These are phyloP conservation scores for Fusarium devonianum DNA, from an alignment of 2,329 filamentous ascomycete species.

Conservation along the genomic window DNA sequence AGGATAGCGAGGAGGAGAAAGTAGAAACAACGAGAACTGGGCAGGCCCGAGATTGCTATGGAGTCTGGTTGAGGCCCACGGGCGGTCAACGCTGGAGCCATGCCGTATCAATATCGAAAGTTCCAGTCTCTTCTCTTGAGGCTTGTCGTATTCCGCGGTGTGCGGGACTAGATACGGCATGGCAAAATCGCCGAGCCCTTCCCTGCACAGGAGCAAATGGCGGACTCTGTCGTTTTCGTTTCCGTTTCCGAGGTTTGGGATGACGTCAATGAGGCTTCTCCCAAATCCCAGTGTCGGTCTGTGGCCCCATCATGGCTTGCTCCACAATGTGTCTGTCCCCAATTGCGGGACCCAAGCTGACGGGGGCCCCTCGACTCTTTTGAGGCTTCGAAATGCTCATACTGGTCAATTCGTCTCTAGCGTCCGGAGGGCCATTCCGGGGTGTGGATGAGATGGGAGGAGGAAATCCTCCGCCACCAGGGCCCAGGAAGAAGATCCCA, in stretches of 20 bases:
- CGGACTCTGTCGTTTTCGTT: too few relatives aligned
- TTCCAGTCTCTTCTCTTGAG: too few relatives aligned
- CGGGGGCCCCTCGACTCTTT: conserved; percentile 2
- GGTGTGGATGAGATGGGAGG: conserved; percentile 9
- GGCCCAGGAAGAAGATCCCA: neutral
- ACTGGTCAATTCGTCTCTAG: neutral
- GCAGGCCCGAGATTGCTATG: neutral
- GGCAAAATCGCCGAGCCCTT: too few relatives aligned
- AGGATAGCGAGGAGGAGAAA: too few relatives aligned
- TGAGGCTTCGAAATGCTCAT: too few relatives aligned
- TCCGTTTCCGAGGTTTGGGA: neutral
- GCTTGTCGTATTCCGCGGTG: too few relatives aligned
- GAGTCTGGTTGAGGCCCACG: too few relatives aligned
- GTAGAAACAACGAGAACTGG: neutral
- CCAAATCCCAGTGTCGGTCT: too few relatives aligned
- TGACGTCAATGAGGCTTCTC: conserved; percentile 40
- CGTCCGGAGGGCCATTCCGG: neutral
- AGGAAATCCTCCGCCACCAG: conserved; percentile 36
- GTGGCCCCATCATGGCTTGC: conserved; percentile 21
- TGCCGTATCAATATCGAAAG: conserved; percentile 1
- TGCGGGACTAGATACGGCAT: too few relatives aligned
- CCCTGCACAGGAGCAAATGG: conserved; percentile 3
- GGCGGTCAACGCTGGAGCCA: too few relatives aligned
- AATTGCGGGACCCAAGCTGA: conserved; percentile 16
- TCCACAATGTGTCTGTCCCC: conserved; percentile 18